phyloP scores from a whole-genome alignment of 306 rosid genomes.

The Fragaria nilgerrensis region DNA sequence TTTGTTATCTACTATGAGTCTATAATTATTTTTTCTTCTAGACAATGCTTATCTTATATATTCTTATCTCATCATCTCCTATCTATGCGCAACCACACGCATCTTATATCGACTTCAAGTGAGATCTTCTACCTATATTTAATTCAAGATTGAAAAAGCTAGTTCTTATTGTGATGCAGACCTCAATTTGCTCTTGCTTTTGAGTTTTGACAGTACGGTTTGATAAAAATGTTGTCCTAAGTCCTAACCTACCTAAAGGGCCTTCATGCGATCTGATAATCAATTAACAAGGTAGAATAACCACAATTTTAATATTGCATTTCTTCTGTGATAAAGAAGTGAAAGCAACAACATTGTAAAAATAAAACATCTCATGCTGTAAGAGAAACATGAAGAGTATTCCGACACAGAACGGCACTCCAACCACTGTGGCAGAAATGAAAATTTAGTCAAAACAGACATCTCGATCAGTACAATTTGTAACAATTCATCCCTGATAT shows the following conservation, averaged over 20 bases:
- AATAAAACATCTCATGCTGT: too few species aligned
- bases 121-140: neutral
- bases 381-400: too few species aligned
- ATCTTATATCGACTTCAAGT: neutral
- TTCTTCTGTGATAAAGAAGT: too few species aligned
- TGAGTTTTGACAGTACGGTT: neutral
- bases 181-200: neutral
- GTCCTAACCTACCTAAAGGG: neutral
- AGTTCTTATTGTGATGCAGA: neutral
- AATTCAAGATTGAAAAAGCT: neutral
- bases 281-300: too few species aligned
- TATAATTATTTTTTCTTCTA: neutral
- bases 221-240: neutral
- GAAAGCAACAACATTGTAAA: too few species aligned
- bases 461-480: neutral
- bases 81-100: neutral
- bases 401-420: too few species aligned
- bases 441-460: neutral
- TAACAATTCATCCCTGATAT: neutral
- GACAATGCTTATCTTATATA: neutral
- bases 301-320: too few species aligned
- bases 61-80: slow-evolving; percentile 10
- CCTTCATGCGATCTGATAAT: too few species aligned
- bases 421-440: neutral
- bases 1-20: neutral